Percentiles rank a stretch among this genome's conserved stretches.
Evolutionary conservation across 805 yeast genomes (phyloP).

Genomic region (Yamadazyma olivae): DNA sequence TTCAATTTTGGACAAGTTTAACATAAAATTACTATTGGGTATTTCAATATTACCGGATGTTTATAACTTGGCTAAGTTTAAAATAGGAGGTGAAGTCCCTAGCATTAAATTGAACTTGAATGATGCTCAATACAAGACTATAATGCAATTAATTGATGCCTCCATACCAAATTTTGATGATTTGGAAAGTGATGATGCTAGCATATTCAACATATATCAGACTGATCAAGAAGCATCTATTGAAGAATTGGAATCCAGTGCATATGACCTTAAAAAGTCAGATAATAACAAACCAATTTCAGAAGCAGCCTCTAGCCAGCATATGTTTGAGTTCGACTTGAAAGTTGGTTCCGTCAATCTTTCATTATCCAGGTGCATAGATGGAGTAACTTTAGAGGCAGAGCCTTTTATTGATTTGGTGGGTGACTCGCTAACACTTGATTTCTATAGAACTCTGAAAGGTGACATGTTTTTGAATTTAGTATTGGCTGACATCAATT

Average conservation of each 20-base stretch:
- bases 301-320: constrained; percentile 45
- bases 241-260: constrained; percentile 17
- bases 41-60: constrained; percentile 85
- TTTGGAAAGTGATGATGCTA: constrained; percentile 28
- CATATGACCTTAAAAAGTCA: not conserved
- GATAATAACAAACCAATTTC: constrained; percentile 1
- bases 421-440: constrained; percentile 61
- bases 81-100: constrained; percentile 76
- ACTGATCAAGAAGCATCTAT: constrained; percentile 11
- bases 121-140: constrained; percentile 85
- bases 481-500: constrained; percentile 57
- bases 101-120: constrained; percentile 66
- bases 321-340: constrained; percentile 68
- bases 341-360: constrained; percentile 61
- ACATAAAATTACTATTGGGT: constrained; percentile 71
- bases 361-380: constrained; percentile 64
- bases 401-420: constrained; percentile 69
- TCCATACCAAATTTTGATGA: constrained; percentile 56
- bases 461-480: constrained; percentile 69
- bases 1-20: constrained; percentile 71
- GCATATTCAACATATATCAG: constrained; percentile 35
- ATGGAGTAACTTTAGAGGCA: constrained; percentile 56
- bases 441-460: constrained; percentile 54
- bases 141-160: constrained; percentile 73
- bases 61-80: constrained; percentile 64